Conservation (phyloP, 192 early-diverging fungal species). For the Geranomyces variabilis region DNA sequence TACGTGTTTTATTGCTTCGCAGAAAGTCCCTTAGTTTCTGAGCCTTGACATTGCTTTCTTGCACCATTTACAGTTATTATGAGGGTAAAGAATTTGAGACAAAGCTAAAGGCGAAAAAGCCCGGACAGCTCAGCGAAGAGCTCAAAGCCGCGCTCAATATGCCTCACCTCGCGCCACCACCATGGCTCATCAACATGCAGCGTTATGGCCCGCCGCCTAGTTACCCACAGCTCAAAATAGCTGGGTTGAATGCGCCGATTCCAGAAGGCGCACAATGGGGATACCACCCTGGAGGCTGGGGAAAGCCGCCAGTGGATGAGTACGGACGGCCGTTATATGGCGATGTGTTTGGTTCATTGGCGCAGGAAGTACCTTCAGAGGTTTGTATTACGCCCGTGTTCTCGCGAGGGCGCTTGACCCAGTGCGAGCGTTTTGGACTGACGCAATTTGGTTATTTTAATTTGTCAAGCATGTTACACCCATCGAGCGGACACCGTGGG, state of each 20-base stretch:
- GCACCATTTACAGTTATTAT: constrained; percentile 65
- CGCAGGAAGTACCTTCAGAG: constrained; percentile 52
- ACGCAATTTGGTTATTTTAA: background rate
- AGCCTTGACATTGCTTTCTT: background rate
- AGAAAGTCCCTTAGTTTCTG: background rate
- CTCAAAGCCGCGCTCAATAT: constrained; percentile 86
- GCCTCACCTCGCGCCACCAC: constrained; percentile 89
- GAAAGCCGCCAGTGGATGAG: constrained; percentile 64
- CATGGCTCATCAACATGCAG: constrained; percentile 99
- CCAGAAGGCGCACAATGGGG: constrained; percentile 98
- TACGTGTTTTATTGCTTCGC: constrained; percentile 45
- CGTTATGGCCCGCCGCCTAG: constrained; percentile 93
- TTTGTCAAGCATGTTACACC: constrained; percentile 60
- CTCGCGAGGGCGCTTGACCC: background rate
- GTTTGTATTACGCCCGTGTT: constrained; percentile 43
- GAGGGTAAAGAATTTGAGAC: constrained; percentile 97
- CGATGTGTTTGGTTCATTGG: constrained; percentile 86
- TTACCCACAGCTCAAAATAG: constrained; percentile 88
- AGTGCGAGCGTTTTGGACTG: no score
- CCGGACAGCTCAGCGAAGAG: constrained; percentile 85
- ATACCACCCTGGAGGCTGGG: constrained; percentile 91
- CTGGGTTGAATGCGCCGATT: constrained; percentile 95
- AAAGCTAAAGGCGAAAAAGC: constrained; percentile 82
- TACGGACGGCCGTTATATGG: constrained; percentile 92
- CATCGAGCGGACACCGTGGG: constrained; percentile 81